Conservation (phyloP, 1,284 basidiomycete genomes). For the Puccinia triticina region DNA sequence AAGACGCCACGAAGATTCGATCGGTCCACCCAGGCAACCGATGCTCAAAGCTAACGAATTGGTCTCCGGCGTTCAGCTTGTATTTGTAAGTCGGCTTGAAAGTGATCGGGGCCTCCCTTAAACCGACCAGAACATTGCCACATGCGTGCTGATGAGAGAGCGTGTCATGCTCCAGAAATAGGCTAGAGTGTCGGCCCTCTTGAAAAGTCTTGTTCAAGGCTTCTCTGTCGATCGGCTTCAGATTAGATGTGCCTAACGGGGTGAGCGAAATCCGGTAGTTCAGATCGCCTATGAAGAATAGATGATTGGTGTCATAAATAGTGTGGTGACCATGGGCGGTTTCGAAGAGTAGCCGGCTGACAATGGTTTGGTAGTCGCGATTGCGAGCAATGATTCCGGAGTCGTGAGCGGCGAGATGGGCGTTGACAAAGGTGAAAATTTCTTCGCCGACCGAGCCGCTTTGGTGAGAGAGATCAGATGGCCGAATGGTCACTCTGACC, state of each 20-base stretch:
- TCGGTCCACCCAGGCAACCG: conserved; percentile 89
- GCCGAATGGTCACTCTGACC: conserved; percentile 67
- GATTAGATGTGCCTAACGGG: conserved; percentile 52
- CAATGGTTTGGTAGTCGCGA: conserved; percentile 76
- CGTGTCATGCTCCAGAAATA: conserved; percentile 77
- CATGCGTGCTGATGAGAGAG: conserved; percentile 69
- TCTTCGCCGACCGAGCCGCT: conserved; percentile 45
- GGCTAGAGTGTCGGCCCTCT: conserved; percentile 51
- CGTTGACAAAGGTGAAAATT: conserved; percentile 77
- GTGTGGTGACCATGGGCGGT: conserved; percentile 53
- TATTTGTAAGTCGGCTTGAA: conserved; percentile 91
- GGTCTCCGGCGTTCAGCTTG: conserved; percentile 73
- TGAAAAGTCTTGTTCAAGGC: conserved; percentile 55
- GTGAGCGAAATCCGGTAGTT: conserved; percentile 59
- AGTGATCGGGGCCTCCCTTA: conserved; percentile 79
- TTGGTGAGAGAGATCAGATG: not conserved
- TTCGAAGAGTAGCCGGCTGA: conserved; percentile 75
- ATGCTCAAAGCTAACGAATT: conserved; percentile 65
- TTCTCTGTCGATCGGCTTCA: conserved; percentile 62
- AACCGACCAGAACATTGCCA: conserved; percentile 70
- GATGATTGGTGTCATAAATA: conserved; percentile 59
- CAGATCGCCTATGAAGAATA: conserved; percentile 60
- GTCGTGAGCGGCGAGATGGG: conserved; percentile 84
- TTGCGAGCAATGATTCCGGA: conserved; percentile 73
- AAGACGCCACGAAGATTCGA: conserved; percentile 75